These are phyloP conservation scores for Mycena venus DNA, from an alignment of 768 basidiomycete genomes.

Conservation along the genomic window DNA sequence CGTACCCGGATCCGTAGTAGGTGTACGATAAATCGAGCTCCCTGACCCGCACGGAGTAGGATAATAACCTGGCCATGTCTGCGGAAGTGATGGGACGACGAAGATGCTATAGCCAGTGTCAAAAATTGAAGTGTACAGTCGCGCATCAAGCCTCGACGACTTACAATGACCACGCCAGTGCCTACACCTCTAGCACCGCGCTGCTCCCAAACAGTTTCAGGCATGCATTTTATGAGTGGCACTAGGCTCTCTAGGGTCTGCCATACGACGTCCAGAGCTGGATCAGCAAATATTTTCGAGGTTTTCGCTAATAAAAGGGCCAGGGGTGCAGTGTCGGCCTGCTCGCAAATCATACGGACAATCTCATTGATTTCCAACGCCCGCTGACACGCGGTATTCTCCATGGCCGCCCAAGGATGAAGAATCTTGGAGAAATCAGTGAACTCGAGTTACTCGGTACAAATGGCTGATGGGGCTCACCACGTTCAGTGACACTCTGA, in stretches of 20 bases:
- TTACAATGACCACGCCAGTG: not conserved
- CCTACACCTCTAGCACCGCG: not conserved
- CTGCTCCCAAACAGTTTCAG: conserved; percentile 25
- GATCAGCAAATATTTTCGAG: conserved; percentile 12
- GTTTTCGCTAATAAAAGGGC: not conserved
- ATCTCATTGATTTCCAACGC: conserved; percentile 21
- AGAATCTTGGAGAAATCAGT: too few species aligned
- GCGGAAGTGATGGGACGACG: conserved; percentile 11
- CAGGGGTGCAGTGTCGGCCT: not conserved
- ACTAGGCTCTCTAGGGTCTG: not conserved
- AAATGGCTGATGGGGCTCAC: too few species aligned
- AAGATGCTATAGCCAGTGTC: not conserved
- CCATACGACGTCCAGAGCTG: conserved; percentile 18
- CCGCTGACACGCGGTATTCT: not conserved
- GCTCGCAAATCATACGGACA: conserved; percentile 19
- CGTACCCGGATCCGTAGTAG: not conserved
- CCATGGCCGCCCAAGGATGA: not conserved
- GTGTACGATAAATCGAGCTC: not conserved
- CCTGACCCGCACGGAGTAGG: conserved; percentile 22
- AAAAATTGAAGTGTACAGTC: not conserved
- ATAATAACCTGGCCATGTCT: conserved; percentile 18
- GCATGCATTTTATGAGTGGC: conserved; percentile 27
- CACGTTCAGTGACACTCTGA: too few species aligned
- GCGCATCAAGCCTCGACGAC: not conserved
- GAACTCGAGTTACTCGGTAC: too few species aligned